Base-by-base conservation (phyloP, 495 filamentous ascomycete genomes). In the Umbilicaria muhlenbergii region DNA sequence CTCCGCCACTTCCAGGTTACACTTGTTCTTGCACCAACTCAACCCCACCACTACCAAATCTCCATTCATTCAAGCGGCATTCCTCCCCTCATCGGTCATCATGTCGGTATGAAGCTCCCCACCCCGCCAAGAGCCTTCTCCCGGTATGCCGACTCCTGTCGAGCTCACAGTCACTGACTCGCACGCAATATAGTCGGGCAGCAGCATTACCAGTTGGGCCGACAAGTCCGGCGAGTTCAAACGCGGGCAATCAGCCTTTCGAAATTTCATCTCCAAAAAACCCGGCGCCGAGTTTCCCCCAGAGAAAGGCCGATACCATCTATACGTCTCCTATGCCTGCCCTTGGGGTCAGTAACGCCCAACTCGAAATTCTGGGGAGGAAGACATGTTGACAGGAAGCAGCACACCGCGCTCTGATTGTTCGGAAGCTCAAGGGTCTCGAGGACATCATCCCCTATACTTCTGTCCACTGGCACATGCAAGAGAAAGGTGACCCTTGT, bases 141-240 rank as follows among this genome's bases (percentile, higher is more conserved):
- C 24, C 24, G 7, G 7, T 7, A 5, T 28, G 6, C 6, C 24
- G 6, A 5, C 24, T 6, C 24, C 24, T 1, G 5, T 8, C 5
- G 24, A 28, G 24, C 5, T 28, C 0, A 10, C 24, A 28, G 24
- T 4, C 8, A 28, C 24, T 28, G 2, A 28, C 24, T 28, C 6
- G 24, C 5, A 7, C 24, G 8, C 5, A 28, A 6, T 8, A 6
- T 10, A 28, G 24, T 28, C 24, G 5, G 24, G 24, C 8, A 28
- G 24, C 24, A 28, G 24, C 8, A 28, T 28, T 10, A 28, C 24
- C 24, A 28, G 8, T 8, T 28, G 24, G 24, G 24, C 24, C 5
- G 24, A 28, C 24, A 28, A 28, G 24, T 71, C 75, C 2, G 88
- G 88, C 62, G 87, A 94, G 62, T 95, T 92, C 77, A 92, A 91